Base-by-base conservation (phyloP, 2,329 filamentous ascomycete genomes). In the Beauveria asiatica region DNA sequence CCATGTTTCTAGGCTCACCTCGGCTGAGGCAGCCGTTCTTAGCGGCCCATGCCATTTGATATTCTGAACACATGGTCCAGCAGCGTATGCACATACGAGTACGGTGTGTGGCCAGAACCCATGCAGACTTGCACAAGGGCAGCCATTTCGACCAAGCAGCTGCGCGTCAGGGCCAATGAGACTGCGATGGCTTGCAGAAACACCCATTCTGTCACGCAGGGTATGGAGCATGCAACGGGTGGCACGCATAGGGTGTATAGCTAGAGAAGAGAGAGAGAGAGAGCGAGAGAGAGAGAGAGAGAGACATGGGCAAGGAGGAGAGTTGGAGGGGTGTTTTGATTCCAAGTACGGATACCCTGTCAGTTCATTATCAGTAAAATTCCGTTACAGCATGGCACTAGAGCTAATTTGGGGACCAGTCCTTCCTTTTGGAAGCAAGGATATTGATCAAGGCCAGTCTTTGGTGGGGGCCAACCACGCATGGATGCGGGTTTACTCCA, bases 401-500 rank as follows among this genome's bases (percentile, higher is more conserved):
- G 53, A 57, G 41, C 37, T 3, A 44, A 50, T 45, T 46, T 30
- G 49, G 45, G 27, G 37, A 30, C 33, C 51, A 57, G 48, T 25
- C 27, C 45, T 57, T 61, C 46, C 27, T 23, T 61, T 61, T 53
- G 41, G 39, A 23, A 48, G 33, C 59, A 52, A 51, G 59, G 59
- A 56, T 61, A 51, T 49, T 46, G 59, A 61, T 57, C 27, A 61
- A 48, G 53, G 59, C 53, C 42, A 39, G 53, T 54, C 53, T 46
- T 61, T 57, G 59, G 59, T 61, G 59, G 59, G 59, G 59, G 59
- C 59, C 59, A 52, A 53, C 59, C 46, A 57, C 16, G 44, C 48
- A 61, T 57, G 59, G 59, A 48, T 60, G 52, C 59, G 48, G 53
- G 53, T 57, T 57, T 16, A 13, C 50, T 60, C 57, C 49, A 54